phyloP scores from a whole-genome alignment of 1,139 yeast species.

The Pichia sp. region DNA sequence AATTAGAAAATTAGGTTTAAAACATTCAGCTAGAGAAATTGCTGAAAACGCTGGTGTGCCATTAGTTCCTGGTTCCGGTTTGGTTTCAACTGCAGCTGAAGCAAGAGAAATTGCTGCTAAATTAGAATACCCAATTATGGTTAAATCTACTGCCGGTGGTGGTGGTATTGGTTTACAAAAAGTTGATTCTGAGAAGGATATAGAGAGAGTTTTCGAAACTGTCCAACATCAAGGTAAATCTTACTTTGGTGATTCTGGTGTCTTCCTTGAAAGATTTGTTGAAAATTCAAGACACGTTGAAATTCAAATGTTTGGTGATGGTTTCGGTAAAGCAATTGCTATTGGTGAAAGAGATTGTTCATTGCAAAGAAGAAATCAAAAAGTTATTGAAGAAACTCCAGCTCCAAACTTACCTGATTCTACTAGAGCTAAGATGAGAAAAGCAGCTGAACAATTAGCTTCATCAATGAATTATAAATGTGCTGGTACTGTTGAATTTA shows the following conservation, averaged over 20 bases:
- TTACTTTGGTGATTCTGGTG: slow-evolving; percentile 92
- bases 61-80: slow-evolving; percentile 88
- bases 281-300: slow-evolving; percentile 95
- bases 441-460: slow-evolving; percentile 79
- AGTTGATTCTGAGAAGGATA: slow-evolving; percentile 74
- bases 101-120: slow-evolving; percentile 72
- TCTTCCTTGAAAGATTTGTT: slow-evolving; percentile 86
- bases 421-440: slow-evolving; percentile 68
- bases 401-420: slow-evolving; percentile 86
- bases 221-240: slow-evolving; percentile 92
- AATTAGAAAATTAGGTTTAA: slow-evolving; percentile 81
- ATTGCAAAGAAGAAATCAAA: slow-evolving; percentile 93
- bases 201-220: slow-evolving; percentile 76
- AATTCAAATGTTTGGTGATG: slow-evolving; percentile 94
- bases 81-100: slow-evolving; percentile 61
- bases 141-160: slow-evolving; percentile 97
- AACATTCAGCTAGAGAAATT: slow-evolving; percentile 93
- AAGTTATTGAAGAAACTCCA: slow-evolving; percentile 94
- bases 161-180: slow-evolving; percentile 97
- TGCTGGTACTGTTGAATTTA: slow-evolving; percentile 96
- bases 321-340: slow-evolving; percentile 84
- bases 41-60: slow-evolving; percentile 89
- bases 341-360: slow-evolving; percentile 97
- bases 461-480: slow-evolving; percentile 80
- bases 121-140: slow-evolving; percentile 88